Evolutionary conservation across 2,329 filamentous ascomycete genomes (phyloP).

Genomic region (Albifimbria verrucaria): DNA sequence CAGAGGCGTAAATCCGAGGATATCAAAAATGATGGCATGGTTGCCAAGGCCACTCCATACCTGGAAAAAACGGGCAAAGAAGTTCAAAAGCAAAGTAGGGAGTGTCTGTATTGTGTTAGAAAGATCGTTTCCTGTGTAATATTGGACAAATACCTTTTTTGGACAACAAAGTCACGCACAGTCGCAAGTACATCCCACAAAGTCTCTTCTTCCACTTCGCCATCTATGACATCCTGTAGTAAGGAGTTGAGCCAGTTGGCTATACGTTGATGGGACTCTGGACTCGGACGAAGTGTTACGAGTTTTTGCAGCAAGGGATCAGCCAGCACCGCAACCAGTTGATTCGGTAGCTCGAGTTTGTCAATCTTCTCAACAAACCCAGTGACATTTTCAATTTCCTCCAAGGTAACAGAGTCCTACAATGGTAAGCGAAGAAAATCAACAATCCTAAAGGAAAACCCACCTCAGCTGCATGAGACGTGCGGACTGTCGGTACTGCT

Average conservation of each 20-base stretch:
- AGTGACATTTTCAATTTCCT: slow-evolving; percentile 72
- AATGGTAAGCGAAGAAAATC: slow-evolving; percentile 6
- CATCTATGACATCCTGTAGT: slow-evolving; percentile 52
- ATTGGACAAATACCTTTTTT: slow-evolving; percentile 40
- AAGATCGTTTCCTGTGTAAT: slow-evolving; percentile 1
- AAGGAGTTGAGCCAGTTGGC: slow-evolving; percentile 57
- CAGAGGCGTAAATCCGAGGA: slow-evolving; percentile 55
- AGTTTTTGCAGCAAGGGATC: slow-evolving; percentile 79
- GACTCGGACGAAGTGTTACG: slow-evolving; percentile 59
- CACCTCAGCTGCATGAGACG: slow-evolving; percentile 68
- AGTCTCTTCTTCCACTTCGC: slow-evolving; percentile 44
- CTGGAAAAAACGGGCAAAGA: slow-evolving; percentile 50
- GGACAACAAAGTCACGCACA: slow-evolving; percentile 52
- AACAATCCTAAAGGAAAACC: slow-evolving; percentile 12
- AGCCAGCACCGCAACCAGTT: slow-evolving; percentile 71
- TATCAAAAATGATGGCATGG: slow-evolving; percentile 51
- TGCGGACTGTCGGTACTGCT: slow-evolving; percentile 69
- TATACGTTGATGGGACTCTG: slow-evolving; percentile 48
- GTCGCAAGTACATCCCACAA: slow-evolving; percentile 53
- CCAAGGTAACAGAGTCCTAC: slow-evolving; percentile 62
- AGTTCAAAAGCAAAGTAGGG: slow-evolving; percentile 45
- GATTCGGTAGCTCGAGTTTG: slow-evolving; percentile 76
- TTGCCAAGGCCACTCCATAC: slow-evolving; percentile 61
- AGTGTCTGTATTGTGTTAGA: slow-evolving; percentile 34
- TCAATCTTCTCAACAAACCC: slow-evolving; percentile 72